Percentiles rank a stretch among this genome's conserved stretches.
These are phyloP conservation scores for Yarrowia yakushimensis DNA, from an alignment of 805 yeast species.

Conservation along the genomic window DNA sequence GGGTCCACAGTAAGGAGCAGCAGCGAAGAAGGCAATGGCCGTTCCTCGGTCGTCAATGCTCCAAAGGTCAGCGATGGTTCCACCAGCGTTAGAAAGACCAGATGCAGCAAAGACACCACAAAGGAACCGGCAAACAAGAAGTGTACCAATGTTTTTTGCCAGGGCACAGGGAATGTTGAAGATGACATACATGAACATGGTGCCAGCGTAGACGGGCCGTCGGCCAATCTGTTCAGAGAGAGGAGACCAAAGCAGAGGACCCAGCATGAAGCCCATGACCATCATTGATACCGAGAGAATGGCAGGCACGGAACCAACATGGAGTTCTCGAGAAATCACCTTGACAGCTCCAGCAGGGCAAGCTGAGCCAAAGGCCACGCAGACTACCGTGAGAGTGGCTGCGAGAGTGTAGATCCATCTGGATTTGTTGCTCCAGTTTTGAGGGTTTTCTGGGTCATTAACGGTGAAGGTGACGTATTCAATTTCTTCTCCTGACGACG, in stretches of 20 bases:
- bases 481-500: conserved; percentile 45
- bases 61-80: conserved; percentile 86
- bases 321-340: conserved; percentile 59
- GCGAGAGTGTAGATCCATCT: conserved; percentile 52
- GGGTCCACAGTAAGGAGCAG: conserved; percentile 92
- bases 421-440: conserved; percentile 62
- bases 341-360: conserved; percentile 82
- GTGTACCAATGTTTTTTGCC: conserved; percentile 75
- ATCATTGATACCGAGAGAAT: conserved; percentile 75
- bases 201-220: conserved; percentile 73
- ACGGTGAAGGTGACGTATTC: conserved; percentile 80
- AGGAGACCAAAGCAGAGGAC: conserved; percentile 89
- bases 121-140: conserved; percentile 76
- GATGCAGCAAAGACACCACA: conserved; percentile 85
- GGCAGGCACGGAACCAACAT: conserved; percentile 75
- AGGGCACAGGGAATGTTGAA: conserved; percentile 87
- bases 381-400: conserved; percentile 68
- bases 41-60: conserved; percentile 75
- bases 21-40: conserved; percentile 87
- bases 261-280: conserved; percentile 85
- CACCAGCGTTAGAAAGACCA: conserved; percentile 84
- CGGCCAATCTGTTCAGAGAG: conserved; percentile 82
- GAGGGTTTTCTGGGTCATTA: conserved; percentile 86
- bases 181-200: conserved; percentile 67
- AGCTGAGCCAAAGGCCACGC: conserved; percentile 92